These are phyloP conservation scores for Galerina sulciceps DNA, from an alignment of 768 basidiomycete species.

Conservation along the genomic window DNA sequence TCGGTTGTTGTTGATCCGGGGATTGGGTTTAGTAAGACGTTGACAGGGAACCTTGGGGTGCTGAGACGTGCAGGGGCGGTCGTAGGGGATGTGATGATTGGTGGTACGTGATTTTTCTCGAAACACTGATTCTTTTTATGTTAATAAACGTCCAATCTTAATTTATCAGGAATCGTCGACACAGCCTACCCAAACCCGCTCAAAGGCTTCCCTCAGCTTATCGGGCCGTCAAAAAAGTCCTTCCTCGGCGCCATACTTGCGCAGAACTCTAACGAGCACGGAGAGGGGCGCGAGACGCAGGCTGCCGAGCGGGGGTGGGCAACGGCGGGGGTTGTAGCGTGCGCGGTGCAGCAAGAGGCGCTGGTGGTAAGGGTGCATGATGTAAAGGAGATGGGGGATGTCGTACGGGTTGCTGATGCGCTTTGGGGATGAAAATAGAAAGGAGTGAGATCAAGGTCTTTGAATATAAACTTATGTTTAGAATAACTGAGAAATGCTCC, in stretches of 20 bases:
- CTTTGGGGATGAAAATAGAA: slow-evolving; percentile 44
- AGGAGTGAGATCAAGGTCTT: background rate
- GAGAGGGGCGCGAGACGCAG: slow-evolving; percentile 61
- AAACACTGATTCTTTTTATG: no score
- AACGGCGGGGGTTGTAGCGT: slow-evolving; percentile 77
- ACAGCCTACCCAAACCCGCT: slow-evolving; percentile 47
- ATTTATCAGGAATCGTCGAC: background rate
- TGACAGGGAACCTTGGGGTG: slow-evolving; percentile 73
- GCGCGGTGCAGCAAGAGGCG: slow-evolving; percentile 75
- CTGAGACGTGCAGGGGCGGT: slow-evolving; percentile 56
- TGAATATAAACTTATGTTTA: no score
- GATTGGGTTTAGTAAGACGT: slow-evolving; percentile 90
- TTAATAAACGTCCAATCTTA: no score
- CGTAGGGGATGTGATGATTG: slow-evolving; percentile 42
- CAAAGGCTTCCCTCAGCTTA: slow-evolving; percentile 64
- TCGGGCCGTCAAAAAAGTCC: slow-evolving; percentile 85
- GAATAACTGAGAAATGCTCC: no score
- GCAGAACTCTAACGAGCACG: slow-evolving; percentile 50
- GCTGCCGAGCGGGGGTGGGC: slow-evolving; percentile 77
- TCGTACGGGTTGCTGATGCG: slow-evolving; percentile 65
- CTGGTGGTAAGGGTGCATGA: slow-evolving; percentile 85
- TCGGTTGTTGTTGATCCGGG: slow-evolving; percentile 91
- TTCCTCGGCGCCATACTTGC: slow-evolving; percentile 75
- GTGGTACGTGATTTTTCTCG: slow-evolving; percentile 25
- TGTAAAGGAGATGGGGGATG: slow-evolving; percentile 72